Percentiles rank a stretch among this genome's conserved stretches.
Evolutionary conservation across 495 filamentous ascomycete species (phyloP).

Genomic region (Penicillium manginii): DNA sequence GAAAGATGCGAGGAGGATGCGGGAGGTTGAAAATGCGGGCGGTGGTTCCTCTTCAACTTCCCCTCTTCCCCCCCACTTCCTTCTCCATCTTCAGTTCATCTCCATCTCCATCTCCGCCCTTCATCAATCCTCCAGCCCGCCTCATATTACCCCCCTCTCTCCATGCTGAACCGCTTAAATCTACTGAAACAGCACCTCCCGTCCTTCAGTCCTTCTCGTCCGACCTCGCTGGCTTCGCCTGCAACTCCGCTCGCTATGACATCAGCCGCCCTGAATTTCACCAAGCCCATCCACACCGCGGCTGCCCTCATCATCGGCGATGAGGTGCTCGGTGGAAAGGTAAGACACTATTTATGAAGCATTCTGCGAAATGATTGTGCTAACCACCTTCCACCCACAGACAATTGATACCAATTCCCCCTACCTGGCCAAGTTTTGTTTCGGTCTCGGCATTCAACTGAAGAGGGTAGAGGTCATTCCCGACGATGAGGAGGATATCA

Average conservation of each 20-base stretch:
- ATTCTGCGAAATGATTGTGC: slow-evolving; percentile 3
- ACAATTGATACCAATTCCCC: slow-evolving; percentile 92
- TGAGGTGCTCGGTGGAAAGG: slow-evolving; percentile 97
- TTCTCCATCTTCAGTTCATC: slow-evolving; percentile 3
- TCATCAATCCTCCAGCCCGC: neutral
- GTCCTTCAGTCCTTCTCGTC: slow-evolving; percentile 53
- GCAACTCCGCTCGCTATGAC: slow-evolving; percentile 53
- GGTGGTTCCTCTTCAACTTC: slow-evolving; percentile 21
- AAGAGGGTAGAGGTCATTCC: slow-evolving; percentile 90
- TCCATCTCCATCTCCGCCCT: neutral
- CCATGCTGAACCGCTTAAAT: slow-evolving; percentile 76
- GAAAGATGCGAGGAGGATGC: neutral
- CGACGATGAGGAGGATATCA: slow-evolving; percentile 87
- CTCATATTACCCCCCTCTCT: slow-evolving; percentile 8
- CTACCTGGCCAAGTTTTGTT: slow-evolving; percentile 92
- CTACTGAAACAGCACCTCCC: slow-evolving; percentile 76
- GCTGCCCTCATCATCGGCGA: slow-evolving; percentile 96
- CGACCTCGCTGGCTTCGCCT: slow-evolving; percentile 31
- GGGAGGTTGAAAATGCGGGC: slow-evolving; percentile 27
- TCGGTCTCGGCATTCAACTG: slow-evolving; percentile 83
- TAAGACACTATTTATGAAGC: slow-evolving; percentile 24
- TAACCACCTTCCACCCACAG: slow-evolving; percentile 35
- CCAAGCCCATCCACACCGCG: slow-evolving; percentile 79
- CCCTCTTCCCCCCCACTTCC: slow-evolving; percentile 15
- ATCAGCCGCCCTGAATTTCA: slow-evolving; percentile 42